phyloP scores from a whole-genome alignment of 495 filamentous ascomycete genomes.

The Cairneyella variabilis region DNA sequence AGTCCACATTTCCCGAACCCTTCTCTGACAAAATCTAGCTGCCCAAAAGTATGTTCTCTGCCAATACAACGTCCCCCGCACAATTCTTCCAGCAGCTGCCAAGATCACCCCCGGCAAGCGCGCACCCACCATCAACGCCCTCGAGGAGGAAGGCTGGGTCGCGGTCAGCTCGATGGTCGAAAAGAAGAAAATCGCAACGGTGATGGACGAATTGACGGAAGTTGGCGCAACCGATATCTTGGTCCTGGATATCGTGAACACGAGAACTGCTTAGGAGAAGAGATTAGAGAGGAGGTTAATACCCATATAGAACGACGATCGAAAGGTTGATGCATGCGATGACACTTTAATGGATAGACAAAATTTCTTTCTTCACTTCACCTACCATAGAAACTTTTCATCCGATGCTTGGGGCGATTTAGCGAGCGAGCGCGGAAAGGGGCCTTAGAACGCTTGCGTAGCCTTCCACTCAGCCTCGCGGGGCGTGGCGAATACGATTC shows the following conservation, averaged over 20 bases:
- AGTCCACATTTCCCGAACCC: background rate
- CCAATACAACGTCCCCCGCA: conserved; percentile 86
- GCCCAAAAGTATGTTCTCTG: conserved; percentile 92
- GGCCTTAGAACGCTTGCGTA: no score
- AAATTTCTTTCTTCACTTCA: no score
- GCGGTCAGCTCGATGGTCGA: conserved; percentile 92
- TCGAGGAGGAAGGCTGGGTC: conserved; percentile 90
- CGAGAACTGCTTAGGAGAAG: conserved; percentile 38
- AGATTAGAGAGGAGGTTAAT: conserved; percentile 1
- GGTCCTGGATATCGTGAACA: conserved; percentile 84
- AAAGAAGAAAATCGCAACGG: conserved; percentile 79
- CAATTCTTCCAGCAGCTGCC: conserved; percentile 59
- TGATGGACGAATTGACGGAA: conserved; percentile 83
- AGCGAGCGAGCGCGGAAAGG: no score
- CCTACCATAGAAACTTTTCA: no score
- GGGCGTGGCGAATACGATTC: no score
- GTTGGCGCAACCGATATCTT: conserved; percentile 86
- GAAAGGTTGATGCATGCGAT: background rate
- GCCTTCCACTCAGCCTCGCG: no score
- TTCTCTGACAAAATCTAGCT: conserved; percentile 39
- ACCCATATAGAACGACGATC: conserved; percentile 12
- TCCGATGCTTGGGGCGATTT: no score
- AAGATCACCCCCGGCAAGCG: conserved; percentile 91
- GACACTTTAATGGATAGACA: conserved; percentile 20
- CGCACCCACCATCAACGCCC: conserved; percentile 80